Conservation (phyloP, 768 basidiomycete species). For the Heimioporus sp. region DNA sequence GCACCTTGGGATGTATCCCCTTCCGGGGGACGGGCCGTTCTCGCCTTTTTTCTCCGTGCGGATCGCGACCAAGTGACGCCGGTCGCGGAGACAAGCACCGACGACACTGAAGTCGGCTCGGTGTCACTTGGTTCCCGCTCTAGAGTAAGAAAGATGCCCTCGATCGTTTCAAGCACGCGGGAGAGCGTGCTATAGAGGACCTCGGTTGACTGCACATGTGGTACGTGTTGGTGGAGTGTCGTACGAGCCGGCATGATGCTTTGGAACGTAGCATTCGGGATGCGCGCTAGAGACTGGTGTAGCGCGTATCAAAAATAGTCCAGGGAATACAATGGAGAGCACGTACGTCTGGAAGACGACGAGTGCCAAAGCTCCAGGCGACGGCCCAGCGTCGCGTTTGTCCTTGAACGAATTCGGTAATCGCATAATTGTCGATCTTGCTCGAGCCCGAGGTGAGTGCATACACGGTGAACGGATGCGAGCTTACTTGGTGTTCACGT, state of each 20-base stretch:
- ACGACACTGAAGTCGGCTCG: not conserved
- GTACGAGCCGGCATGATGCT: conserved; percentile 58
- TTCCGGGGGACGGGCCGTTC: conserved; percentile 1
- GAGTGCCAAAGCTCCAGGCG: conserved; percentile 74
- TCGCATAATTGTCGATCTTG: conserved; percentile 83
- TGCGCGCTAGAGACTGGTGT: conserved; percentile 36
- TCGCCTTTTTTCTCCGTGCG: conserved; percentile 49
- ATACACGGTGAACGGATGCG: not conserved
- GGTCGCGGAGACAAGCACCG: conserved; percentile 27
- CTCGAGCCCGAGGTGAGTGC: not conserved
- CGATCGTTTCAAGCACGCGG: conserved; percentile 34
- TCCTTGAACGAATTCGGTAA: conserved; percentile 83
- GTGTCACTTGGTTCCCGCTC: not conserved
- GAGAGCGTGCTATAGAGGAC: conserved; percentile 21
- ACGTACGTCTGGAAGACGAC: conserved; percentile 77
- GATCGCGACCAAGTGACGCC: conserved; percentile 69
- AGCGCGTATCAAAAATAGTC: conserved; percentile 30
- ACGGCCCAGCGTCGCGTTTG: conserved; percentile 91
- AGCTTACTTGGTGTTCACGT: conserved; percentile 41
- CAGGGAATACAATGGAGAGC: not conserved
- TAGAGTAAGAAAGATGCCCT: conserved; percentile 19
- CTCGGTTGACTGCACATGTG: conserved; percentile 4
- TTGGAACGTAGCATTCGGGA: conserved; percentile 43
- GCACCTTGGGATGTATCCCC: not conserved
- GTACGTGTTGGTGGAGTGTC: conserved; percentile 44